phyloP scores from a whole-genome alignment of 306 rosid genomes.

The Medicago ruthenica region DNA sequence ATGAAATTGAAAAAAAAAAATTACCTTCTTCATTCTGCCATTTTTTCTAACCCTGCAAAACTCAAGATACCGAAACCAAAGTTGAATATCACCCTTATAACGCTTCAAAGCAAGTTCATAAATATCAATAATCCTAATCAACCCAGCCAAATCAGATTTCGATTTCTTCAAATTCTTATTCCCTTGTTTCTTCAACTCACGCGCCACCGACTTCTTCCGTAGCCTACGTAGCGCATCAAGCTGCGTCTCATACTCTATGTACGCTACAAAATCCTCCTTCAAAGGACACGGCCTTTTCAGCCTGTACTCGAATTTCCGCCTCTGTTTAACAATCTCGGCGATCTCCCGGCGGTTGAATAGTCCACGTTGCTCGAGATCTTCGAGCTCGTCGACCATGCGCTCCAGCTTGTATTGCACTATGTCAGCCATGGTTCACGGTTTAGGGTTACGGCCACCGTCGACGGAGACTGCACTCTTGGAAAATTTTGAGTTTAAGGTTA shows the following conservation, averaged over 20 bases:
- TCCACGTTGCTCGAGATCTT: slow-evolving; percentile 55
- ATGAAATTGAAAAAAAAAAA: too few relatives aligned
- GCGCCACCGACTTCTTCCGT: slow-evolving; percentile 50
- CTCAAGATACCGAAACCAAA: slow-evolving; percentile 64
- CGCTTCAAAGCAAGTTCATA: slow-evolving; percentile 56
- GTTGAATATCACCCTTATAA: slow-evolving; percentile 50
- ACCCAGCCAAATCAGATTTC: slow-evolving; percentile 47
- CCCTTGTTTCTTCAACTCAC: slow-evolving; percentile 43
- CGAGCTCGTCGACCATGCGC: slow-evolving; percentile 56
- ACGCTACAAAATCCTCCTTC: slow-evolving; percentile 49
- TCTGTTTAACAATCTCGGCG: slow-evolving; percentile 53
- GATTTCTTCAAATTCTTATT: slow-evolving; percentile 48
- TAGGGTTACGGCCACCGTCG: not conserved
- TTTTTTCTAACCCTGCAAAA: slow-evolving; percentile 66
- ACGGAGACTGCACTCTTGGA: not conserved
- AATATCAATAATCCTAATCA: slow-evolving; percentile 40
- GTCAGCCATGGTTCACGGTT: slow-evolving; percentile 47
- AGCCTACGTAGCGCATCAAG: slow-evolving; percentile 49
- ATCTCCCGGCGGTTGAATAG: slow-evolving; percentile 51
- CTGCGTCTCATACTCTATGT: slow-evolving; percentile 53
- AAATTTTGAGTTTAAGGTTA: not conserved
- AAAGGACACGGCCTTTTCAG: slow-evolving; percentile 47
- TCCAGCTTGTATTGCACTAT: slow-evolving; percentile 55
- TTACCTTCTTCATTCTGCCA: slow-evolving; percentile 89
- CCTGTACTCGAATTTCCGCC: slow-evolving; percentile 55